phyloP scores from a whole-genome alignment of 2,329 filamentous ascomycete species.

The Macrophomina phaseolina region DNA sequence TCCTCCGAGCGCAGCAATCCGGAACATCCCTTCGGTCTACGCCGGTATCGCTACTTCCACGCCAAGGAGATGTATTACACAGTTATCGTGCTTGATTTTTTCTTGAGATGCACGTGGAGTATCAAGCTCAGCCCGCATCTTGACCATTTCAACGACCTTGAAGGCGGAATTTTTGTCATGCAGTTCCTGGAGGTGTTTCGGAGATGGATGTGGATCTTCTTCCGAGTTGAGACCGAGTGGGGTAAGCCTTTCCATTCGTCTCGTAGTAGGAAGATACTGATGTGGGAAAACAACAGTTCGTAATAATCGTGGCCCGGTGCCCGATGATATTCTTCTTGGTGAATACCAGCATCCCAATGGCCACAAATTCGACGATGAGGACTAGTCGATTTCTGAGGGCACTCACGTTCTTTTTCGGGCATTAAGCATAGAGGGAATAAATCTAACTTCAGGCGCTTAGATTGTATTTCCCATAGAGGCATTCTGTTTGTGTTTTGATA shows the following conservation, averaged over 20 bases:
- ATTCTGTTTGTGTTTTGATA: slow-evolving; percentile 1
- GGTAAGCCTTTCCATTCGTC: slow-evolving; percentile 54
- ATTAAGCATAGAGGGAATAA: background rate
- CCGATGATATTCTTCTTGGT: slow-evolving; percentile 75
- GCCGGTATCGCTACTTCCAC: slow-evolving; percentile 75
- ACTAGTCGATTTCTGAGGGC: slow-evolving; percentile 40
- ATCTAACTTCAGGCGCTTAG: background rate
- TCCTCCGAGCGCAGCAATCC: slow-evolving; percentile 65
- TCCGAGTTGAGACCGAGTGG: slow-evolving; percentile 94
- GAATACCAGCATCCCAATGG: slow-evolving; percentile 57
- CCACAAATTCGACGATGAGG: slow-evolving; percentile 66
- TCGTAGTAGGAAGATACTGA: slow-evolving; percentile 25
- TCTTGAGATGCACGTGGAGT: slow-evolving; percentile 88
- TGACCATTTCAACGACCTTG: slow-evolving; percentile 83
- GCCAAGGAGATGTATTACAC: slow-evolving; percentile 78
- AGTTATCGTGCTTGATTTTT: slow-evolving; percentile 77
- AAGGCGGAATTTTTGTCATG: slow-evolving; percentile 86
- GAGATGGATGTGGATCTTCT: slow-evolving; percentile 96
- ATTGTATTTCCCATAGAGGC: background rate
- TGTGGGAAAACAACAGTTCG: slow-evolving; percentile 47
- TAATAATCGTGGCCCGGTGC: slow-evolving; percentile 61
- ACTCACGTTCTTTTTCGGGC: background rate
- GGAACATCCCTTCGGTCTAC: slow-evolving; percentile 77
- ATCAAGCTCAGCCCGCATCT: slow-evolving; percentile 84
- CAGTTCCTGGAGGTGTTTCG: slow-evolving; percentile 86